Evolutionary conservation across 306 rosid species (phyloP).

Genomic region (Citrullus colocynthis): DNA sequence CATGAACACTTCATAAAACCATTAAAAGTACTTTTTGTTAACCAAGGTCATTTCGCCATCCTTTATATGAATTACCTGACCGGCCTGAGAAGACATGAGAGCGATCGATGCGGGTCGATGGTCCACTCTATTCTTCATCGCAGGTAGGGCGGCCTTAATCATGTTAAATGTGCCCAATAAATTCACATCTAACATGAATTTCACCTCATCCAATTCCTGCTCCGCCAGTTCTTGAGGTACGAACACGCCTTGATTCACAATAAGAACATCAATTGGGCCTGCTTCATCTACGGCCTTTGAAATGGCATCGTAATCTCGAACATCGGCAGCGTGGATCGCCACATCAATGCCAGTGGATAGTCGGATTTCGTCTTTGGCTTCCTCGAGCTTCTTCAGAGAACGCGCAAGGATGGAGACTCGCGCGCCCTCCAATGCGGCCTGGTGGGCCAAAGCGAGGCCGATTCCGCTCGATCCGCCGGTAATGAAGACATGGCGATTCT

Average conservation of each 20-base stretch:
- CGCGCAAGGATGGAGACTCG: constrained; percentile 82
- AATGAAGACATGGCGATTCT: constrained; percentile 86
- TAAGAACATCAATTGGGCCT: constrained; percentile 56
- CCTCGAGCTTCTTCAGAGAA: constrained; percentile 49
- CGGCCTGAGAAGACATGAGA: constrained; percentile 84
- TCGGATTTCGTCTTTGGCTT: constrained; percentile 39
- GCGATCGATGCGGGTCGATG: constrained; percentile 62
- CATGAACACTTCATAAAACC: background rate
- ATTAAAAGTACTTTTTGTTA: too few species aligned
- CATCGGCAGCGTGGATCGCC: constrained; percentile 54
- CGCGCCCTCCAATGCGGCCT: constrained; percentile 69
- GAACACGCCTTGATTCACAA: constrained; percentile 76
- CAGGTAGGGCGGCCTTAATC: constrained; percentile 76
- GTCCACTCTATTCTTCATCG: constrained; percentile 42
- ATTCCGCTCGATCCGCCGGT: constrained; percentile 96
- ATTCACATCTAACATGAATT: constrained; percentile 71
- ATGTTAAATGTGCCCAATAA: constrained; percentile 58
- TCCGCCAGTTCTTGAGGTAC: constrained; percentile 56
- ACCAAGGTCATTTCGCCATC: background rate
- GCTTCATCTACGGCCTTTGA: constrained; percentile 47
- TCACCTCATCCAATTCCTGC: constrained; percentile 64
- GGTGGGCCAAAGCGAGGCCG: constrained; percentile 84
- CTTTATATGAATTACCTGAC: constrained; percentile 38
- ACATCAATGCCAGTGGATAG: constrained; percentile 67
- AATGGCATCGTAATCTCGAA: constrained; percentile 56